phyloP scores from a whole-genome alignment of 805 yeast species.

The Candida taoyuanica region DNA sequence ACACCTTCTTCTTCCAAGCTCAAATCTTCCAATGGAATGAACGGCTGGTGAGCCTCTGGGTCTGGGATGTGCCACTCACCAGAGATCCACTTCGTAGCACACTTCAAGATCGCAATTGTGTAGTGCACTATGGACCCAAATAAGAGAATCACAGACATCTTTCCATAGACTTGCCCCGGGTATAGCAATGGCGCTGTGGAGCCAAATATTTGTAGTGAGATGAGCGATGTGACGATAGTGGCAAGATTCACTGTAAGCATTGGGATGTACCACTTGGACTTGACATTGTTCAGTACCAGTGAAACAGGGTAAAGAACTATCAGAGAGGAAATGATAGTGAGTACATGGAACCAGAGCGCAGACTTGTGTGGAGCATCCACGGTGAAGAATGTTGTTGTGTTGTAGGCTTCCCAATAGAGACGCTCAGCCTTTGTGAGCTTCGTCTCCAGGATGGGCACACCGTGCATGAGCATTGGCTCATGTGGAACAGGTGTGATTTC shows the following conservation, averaged over 20 bases:
- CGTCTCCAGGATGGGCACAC: conserved; percentile 67
- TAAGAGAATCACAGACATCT: conserved; percentile 58
- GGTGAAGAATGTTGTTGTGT: conserved; percentile 71
- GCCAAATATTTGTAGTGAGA: conserved; percentile 53
- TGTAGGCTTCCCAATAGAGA: conserved; percentile 72
- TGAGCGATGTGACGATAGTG: conserved; percentile 44
- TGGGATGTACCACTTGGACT: conserved; percentile 55
- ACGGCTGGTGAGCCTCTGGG: conserved; percentile 16
- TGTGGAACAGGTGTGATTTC: conserved; percentile 41
- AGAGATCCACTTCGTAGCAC: conserved; percentile 40
- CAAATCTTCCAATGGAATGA: conserved; percentile 29
- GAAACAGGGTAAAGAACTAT: conserved; percentile 62
- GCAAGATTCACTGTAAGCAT: conserved; percentile 47
- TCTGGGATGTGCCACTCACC: conserved; percentile 21
- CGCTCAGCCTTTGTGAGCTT: conserved; percentile 66
- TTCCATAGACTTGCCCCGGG: conserved; percentile 70
- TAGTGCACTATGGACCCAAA: conserved; percentile 51
- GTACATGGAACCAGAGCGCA: conserved; percentile 53
- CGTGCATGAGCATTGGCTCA: conserved; percentile 50
- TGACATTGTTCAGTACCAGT: conserved; percentile 57
- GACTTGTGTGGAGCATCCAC: conserved; percentile 43
- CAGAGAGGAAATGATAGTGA: conserved; percentile 39
- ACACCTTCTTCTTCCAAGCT: conserved; percentile 19
- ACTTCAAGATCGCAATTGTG: conserved; percentile 45
- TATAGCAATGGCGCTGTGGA: conserved; percentile 61